phyloP scores from a whole-genome alignment of 345 rosid species.

The Citrus unshiu region DNA sequence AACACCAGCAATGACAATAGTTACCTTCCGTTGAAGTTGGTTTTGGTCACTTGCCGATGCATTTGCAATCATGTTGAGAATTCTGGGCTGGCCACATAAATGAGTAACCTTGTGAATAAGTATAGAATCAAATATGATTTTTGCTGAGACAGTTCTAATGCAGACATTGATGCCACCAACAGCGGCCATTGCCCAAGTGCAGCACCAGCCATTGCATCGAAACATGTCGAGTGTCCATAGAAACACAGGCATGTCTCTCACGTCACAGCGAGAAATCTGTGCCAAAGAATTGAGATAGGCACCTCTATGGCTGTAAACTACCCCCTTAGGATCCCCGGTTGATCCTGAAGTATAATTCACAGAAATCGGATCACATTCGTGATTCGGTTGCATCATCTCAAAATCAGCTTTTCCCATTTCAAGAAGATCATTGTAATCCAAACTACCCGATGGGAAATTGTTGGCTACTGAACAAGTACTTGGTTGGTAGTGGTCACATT shows the following conservation, averaged over 20 bases:
- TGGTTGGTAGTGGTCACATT: background rate
- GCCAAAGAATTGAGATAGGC: slow-evolving; percentile 51
- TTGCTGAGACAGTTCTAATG: slow-evolving; percentile 28
- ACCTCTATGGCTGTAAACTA: slow-evolving; percentile 49
- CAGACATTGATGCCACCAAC: slow-evolving; percentile 51
- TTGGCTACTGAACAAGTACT: background rate
- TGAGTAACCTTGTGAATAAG: slow-evolving; percentile 36
- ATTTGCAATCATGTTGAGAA: slow-evolving; percentile 38
- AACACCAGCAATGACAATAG: slow-evolving; percentile 37
- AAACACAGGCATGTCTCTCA: slow-evolving; percentile 34
- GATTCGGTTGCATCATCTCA: slow-evolving; percentile 19
- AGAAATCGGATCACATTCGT: slow-evolving; percentile 52
- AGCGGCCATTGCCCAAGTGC: slow-evolving; percentile 55
- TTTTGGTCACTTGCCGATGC: background rate
- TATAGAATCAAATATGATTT: slow-evolving; percentile 35
- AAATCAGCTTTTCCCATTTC: slow-evolving; percentile 28
- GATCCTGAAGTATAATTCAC: slow-evolving; percentile 59
- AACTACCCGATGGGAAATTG: background rate
- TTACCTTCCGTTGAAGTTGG: slow-evolving; percentile 20
- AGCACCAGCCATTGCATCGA: slow-evolving; percentile 73
- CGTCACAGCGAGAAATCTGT: slow-evolving; percentile 23
- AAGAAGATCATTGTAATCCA: slow-evolving; percentile 32
- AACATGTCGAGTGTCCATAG: slow-evolving; percentile 70
- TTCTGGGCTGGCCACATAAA: slow-evolving; percentile 40
- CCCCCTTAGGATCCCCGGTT: slow-evolving; percentile 58